Conservation (phyloP, 768 basidiomycete genomes). For the Hericium rajendrae region DNA sequence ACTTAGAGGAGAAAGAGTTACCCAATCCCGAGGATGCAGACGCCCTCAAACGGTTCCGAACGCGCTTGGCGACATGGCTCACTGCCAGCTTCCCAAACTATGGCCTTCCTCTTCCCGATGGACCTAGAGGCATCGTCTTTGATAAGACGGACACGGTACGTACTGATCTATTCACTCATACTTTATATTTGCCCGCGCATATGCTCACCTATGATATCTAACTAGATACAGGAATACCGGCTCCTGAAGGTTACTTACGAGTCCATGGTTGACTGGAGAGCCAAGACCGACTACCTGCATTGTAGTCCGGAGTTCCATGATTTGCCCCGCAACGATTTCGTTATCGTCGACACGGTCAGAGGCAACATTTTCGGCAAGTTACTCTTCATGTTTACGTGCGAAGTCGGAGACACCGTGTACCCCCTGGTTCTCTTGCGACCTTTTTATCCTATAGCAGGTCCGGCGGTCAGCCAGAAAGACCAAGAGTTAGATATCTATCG, state of each 20-base stretch:
- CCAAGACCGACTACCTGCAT: slow-evolving; percentile 7
- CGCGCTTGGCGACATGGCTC: background rate
- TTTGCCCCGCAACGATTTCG: slow-evolving; percentile 13
- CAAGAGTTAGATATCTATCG: slow-evolving; percentile 19
- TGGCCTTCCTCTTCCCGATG: background rate
- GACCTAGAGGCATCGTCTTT: background rate
- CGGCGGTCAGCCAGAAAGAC: background rate
- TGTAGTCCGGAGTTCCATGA: slow-evolving; percentile 13
- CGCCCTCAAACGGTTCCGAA: background rate
- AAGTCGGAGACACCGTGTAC: slow-evolving; percentile 6
- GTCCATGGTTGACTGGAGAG: slow-evolving; percentile 13
- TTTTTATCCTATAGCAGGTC: slow-evolving; percentile 5
- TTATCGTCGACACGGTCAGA: slow-evolving; percentile 16
- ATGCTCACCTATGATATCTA: background rate
- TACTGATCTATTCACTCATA: background rate
- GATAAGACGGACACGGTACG: background rate
- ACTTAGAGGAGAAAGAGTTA: too few relatives aligned
- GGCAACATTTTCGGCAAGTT: slow-evolving; percentile 16
- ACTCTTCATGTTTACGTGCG: slow-evolving; percentile 17
- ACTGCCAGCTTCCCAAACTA: background rate
- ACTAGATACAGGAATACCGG: slow-evolving; percentile 12
- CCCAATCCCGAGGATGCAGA: too few relatives aligned
- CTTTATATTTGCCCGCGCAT: background rate
- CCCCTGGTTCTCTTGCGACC: slow-evolving; percentile 18
- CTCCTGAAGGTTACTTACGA: slow-evolving; percentile 13